Evolutionary conservation across 1,284 basidiomycete species (phyloP), one percentile per base, ranked within the genome.

Genomic region (Sutorius eximius): DNA sequence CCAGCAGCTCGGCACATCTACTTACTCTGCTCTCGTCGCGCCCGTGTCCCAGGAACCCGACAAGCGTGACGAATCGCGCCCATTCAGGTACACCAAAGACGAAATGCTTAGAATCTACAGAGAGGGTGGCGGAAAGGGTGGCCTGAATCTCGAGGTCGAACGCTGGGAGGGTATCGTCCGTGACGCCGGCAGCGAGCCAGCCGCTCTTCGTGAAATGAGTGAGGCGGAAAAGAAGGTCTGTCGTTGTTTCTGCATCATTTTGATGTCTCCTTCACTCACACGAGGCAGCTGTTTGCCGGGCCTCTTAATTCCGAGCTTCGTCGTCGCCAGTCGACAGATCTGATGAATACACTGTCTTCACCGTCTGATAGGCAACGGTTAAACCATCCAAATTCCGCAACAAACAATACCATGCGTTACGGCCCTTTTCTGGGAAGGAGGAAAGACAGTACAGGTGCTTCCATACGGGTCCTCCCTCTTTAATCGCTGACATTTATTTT

Each of bases 201-300:
- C 87, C 41, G 82, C 83, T 44, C 69, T 93, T 64, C 86, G 86
- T 60, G 93, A 94, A 62, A 81, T 90, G 80, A 77, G 76, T 53
- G 91, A 93, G 55, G 75, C 75, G n/a, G 93, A 95, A 78, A 93
- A 88, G 78, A 95, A 93, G 87, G 93, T 93, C 64, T 62, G 80
- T 69, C 53, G 43, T 41, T 46, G 16, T 53, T 51, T 24, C 24
- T 55, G 37, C 32, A 37, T 53, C 22, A 52, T 55, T 62, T 38
- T 47, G 36, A 16, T 45, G 43, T 29, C 37, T 51, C 56, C 40
- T 55, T 58, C 48, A 50, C 67, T 71, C 69, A 70, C 69, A 54
- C 59, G 69, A 69, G 53, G 57, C 54, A 91, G 87, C 80, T 90
- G 60, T 90, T 89, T 69, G 74, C 84, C 61, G 82, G 85, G 43